Percentiles rank a stretch among this genome's conserved stretches.
These are phyloP conservation scores for Pythium dissimile DNA, from an alignment of 352 stramenopile species.

Conservation along the genomic window DNA sequence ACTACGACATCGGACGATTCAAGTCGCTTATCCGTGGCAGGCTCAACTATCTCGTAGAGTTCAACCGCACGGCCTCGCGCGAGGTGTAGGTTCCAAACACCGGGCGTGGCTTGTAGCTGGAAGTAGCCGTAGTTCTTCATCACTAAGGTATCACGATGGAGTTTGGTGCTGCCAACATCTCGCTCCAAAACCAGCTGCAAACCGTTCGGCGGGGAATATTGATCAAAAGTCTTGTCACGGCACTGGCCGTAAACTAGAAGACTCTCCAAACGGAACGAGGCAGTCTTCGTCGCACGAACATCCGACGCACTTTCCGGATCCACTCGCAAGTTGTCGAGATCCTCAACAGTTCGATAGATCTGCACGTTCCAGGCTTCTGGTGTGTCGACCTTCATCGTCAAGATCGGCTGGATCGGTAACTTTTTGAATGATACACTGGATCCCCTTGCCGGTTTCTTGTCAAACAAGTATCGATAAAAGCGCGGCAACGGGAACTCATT, in stretches of 20 bases:
- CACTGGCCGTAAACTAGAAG: conserved; percentile 91
- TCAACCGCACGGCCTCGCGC: conserved; percentile 71
- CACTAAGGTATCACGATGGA: conserved; percentile 95
- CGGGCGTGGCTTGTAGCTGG: conserved; percentile 96
- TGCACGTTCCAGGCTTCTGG: conserved; percentile 94
- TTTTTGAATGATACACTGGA: conserved; percentile 69
- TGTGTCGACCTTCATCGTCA: conserved; percentile 93
- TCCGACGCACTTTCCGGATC: conserved; percentile 52
- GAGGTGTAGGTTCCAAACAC: conserved; percentile 93
- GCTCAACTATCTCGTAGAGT: conserved; percentile 75
- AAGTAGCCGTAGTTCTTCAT: conserved; percentile 99
- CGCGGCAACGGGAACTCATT: conserved; percentile 87
- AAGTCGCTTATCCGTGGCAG: conserved; percentile 34
- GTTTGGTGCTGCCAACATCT: conserved; percentile 41
- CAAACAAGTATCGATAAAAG: conserved; percentile 92
- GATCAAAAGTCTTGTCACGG: conserved; percentile 76
- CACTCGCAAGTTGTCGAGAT: conserved; percentile 92
- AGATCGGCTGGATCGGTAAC: conserved; percentile 80
- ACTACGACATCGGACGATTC: conserved; percentile 48
- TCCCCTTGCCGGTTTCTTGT: conserved; percentile 41
- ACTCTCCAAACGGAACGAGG: conserved; percentile 85
- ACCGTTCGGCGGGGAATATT: conserved; percentile 82
- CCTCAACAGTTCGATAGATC: conserved; percentile 53
- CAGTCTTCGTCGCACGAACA: conserved; percentile 58
- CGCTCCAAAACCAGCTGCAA: conserved; percentile 90